Evolutionary conservation across 192 early-diverging fungal genomes (phyloP).

Genomic region (Podila epigama): DNA sequence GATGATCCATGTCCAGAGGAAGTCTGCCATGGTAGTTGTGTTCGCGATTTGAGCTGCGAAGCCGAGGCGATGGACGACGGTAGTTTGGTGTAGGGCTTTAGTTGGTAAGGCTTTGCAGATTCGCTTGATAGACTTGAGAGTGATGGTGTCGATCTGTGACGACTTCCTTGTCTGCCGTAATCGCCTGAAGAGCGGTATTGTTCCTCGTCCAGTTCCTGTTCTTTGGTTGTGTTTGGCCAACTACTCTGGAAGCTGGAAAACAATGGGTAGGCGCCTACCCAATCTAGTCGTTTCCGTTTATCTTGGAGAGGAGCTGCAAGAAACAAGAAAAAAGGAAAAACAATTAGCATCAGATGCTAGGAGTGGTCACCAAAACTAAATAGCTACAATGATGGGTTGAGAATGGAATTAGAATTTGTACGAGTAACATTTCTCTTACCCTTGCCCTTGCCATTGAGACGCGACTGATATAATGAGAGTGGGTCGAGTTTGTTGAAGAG

Average conservation of each 20-base stretch:
- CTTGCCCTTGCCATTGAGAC: background rate
- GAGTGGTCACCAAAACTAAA: too few relatives aligned
- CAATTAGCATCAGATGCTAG: too few relatives aligned
- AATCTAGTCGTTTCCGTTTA: constrained; percentile 9
- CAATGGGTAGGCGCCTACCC: constrained; percentile 40
- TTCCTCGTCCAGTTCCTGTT: constrained; percentile 8
- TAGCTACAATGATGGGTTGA: too few relatives aligned
- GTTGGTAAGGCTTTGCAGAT: constrained; percentile 18
- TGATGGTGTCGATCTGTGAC: background rate
- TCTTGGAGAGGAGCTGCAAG: constrained; percentile 3
- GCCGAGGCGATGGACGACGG: constrained; percentile 14
- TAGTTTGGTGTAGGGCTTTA: constrained; percentile 35
- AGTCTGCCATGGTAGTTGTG: background rate
- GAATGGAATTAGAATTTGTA: too few relatives aligned
- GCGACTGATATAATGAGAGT: background rate
- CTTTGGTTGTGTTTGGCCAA: constrained; percentile 4
- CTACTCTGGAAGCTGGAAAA: background rate
- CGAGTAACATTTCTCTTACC: background rate
- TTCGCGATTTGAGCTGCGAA: constrained; percentile 10
- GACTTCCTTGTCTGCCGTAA: background rate
- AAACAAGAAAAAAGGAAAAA: background rate
- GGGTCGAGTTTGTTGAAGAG: background rate
- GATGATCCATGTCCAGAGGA: constrained; percentile 9
- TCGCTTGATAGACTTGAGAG: background rate
- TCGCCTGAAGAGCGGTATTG: background rate